Conservation (phyloP, 352 stramenopile genomes). For the Phytophthora lateralis region DNA sequence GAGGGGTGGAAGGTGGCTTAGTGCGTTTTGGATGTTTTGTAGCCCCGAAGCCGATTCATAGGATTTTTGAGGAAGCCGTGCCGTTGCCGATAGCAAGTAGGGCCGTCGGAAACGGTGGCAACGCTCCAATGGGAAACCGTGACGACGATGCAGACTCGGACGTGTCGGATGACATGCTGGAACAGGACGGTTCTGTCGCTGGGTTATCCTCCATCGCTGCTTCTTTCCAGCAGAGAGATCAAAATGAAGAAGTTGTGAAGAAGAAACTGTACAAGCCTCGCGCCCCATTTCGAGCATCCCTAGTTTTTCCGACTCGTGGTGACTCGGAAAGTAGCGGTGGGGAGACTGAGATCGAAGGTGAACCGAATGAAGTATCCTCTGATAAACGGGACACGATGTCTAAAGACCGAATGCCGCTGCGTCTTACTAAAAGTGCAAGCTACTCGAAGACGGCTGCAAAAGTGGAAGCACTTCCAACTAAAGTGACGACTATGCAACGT, state of each 20-base stretch:
- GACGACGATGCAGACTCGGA: conserved; percentile 56
- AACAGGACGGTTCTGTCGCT: conserved; percentile 55
- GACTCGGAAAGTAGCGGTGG: conserved; percentile 57
- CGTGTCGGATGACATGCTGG: conserved; percentile 77
- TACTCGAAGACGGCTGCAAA: conserved; percentile 11
- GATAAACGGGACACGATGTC: not conserved
- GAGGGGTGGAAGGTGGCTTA: conserved; percentile 15
- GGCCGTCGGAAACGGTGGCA: not conserved
- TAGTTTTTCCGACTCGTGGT: conserved; percentile 30
- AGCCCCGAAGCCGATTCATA: conserved; percentile 12
- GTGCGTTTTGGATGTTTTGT: conserved; percentile 4
- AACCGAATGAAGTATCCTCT: conserved; percentile 47
- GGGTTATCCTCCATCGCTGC: conserved; percentile 61
- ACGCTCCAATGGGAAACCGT: conserved; percentile 14
- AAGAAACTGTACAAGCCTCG: conserved; percentile 55
- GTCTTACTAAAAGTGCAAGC: conserved; percentile 24
- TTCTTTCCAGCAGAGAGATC: conserved; percentile 44
- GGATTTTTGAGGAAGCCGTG: conserved; percentile 61
- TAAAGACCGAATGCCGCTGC: conserved; percentile 3
- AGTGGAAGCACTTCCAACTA: not conserved
- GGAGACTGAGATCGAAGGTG: conserved; percentile 68
- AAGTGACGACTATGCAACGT: conserved; percentile 15
- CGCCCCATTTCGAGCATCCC: conserved; percentile 36
- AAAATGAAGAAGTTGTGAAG: conserved; percentile 23
- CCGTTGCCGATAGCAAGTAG: conserved; percentile 21